Evolutionary conservation across 139 green algal species (phyloP), one percentile per base, ranked within the genome.

Genomic region (Pedinophyceae sp.): DNA sequence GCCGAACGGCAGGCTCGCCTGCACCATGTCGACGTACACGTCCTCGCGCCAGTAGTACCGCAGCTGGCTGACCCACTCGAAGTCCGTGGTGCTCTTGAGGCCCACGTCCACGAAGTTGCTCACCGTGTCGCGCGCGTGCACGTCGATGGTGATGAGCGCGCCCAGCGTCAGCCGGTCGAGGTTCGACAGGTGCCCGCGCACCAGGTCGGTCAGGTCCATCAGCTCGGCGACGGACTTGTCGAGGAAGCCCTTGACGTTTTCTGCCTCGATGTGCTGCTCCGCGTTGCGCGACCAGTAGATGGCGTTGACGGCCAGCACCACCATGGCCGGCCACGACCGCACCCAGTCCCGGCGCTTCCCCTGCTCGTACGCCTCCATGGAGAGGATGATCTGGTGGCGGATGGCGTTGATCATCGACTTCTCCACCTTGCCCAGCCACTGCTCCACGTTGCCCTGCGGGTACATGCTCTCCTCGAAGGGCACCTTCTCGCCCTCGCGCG

Each of bases 11-110:
- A 67, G 50, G 4, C 23, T 53, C 27, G 70, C 74, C 51, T 84
- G 76, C 45, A 83, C 79, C 80, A 89, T 89, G 57, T 87, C 78
- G 30, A 86, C 78, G 19, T 48, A 72, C 30, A 88, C 65, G 39
- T 86, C 68, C 28, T 83, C 75, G 18, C 78, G 61, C 80, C 80
- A 89, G 69, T 89, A 89, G 73, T 87, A 87, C 2, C 80, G 71
- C 50, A 89, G 73, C 41, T 81, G 74, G 4, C 57, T 68, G 28
- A 87, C 73, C 80, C 80, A 89, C 63, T 87, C 78, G 65, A 89
- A 89, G 52, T 86, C 78, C 2, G 68, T 76, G 15, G 39, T 46
- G 24, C 30, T 22, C 19, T 20, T 20, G 41, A 38, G 23, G 30
- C 50, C 39, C 38, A 57, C 59, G 2, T 71, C 61, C 25, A 62